phyloP scores from a whole-genome alignment of 768 basidiomycete genomes.

The Kwoniella botswanensis region DNA sequence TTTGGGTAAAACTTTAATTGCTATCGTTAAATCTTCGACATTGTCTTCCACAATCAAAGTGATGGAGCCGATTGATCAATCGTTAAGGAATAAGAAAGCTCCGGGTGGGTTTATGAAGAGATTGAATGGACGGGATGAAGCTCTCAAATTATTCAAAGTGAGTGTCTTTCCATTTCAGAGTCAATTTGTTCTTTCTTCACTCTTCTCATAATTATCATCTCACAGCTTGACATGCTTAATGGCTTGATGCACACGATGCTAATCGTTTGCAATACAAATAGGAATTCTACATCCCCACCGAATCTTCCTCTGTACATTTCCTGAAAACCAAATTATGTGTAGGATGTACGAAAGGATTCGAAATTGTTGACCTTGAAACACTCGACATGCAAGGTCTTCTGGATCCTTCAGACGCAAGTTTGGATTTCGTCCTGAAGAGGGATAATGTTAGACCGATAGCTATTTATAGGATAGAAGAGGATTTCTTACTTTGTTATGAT shows the following conservation, averaged over 20 bases:
- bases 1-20: slow-evolving; percentile 86
- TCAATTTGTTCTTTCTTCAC: background rate
- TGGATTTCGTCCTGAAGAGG: slow-evolving; percentile 90
- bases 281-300: slow-evolving; percentile 99
- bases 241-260: too few relatives aligned
- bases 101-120: slow-evolving; percentile 80
- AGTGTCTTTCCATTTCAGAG: slow-evolving; percentile 14
- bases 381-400: slow-evolving; percentile 94
- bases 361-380: slow-evolving; percentile 96
- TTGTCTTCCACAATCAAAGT: slow-evolving; percentile 97
- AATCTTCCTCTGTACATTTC: slow-evolving; percentile 95
- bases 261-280: slow-evolving; percentile 52
- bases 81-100: slow-evolving; percentile 62
- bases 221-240: too few relatives aligned
- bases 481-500: slow-evolving; percentile 96
- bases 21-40: slow-evolving; percentile 94
- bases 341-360: slow-evolving; percentile 95
- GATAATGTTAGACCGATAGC: slow-evolving; percentile 92
- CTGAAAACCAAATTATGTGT: slow-evolving; percentile 97
- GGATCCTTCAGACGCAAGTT: slow-evolving; percentile 85
- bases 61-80: slow-evolving; percentile 93
- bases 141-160: slow-evolving; percentile 87
- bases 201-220: background rate
- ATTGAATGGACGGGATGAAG: slow-evolving; percentile 92
- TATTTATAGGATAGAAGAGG: slow-evolving; percentile 94